phyloP scores from a whole-genome alignment of 106 monocot species.

The Dioscorea dumetorum region DNA sequence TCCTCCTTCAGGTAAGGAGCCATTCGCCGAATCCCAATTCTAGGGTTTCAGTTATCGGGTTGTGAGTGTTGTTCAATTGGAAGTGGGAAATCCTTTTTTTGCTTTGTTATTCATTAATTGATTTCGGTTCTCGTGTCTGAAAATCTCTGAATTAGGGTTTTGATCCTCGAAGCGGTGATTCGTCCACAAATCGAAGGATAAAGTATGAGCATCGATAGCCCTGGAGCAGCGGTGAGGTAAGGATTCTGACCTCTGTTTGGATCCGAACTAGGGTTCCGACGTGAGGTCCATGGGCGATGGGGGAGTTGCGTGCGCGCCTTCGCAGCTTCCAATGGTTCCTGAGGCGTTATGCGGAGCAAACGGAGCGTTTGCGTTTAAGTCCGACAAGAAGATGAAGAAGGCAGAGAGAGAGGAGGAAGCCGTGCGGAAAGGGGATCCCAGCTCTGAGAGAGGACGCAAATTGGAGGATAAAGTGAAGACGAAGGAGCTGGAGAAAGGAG shows the following conservation, averaged over 20 bases:
- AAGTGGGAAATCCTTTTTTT: background rate
- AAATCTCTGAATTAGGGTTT: constrained; percentile 9
- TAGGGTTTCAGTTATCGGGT: constrained; percentile 10
- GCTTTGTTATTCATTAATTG: background rate
- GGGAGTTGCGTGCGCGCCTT: constrained; percentile 66
- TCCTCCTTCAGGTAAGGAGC: background rate
- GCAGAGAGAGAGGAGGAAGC: constrained; percentile 12
- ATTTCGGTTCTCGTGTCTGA: background rate
- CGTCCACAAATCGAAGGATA: background rate
- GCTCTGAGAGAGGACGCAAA: background rate
- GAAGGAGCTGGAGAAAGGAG: constrained; percentile 14
- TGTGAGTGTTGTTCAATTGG: background rate
- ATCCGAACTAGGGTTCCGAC: constrained; percentile 9
- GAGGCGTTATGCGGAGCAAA: constrained; percentile 35
- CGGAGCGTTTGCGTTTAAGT: constrained; percentile 14
- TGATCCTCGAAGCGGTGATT: constrained; percentile 14
- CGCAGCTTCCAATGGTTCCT: constrained; percentile 30
- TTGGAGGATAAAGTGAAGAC: background rate
- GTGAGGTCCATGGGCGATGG: constrained; percentile 86
- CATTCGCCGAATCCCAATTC: background rate
- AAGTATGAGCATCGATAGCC: constrained; percentile 44
- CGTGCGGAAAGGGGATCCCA: constrained; percentile 16
- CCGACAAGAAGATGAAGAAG: constrained; percentile 31
- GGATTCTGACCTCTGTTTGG: constrained; percentile 5
- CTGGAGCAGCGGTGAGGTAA: constrained; percentile 22